Percentiles rank a stretch among this genome's conserved stretches.
Evolutionary conservation across 768 basidiomycete species (phyloP).

Genomic region (Macrocybe gigantea): DNA sequence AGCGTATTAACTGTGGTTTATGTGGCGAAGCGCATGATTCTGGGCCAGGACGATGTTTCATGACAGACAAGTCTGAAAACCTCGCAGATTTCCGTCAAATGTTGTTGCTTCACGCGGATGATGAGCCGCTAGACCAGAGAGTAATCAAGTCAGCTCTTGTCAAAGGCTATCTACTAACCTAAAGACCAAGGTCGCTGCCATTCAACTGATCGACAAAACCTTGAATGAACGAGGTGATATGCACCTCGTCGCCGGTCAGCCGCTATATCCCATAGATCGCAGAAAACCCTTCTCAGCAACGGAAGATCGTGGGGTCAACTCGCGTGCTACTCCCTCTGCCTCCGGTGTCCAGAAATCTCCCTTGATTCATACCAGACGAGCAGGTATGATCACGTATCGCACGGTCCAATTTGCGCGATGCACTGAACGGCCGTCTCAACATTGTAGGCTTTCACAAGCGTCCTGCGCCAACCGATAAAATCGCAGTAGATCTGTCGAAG

Average conservation of each 20-base stretch:
- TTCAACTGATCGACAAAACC: constrained; percentile 64
- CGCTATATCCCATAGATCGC: constrained; percentile 45
- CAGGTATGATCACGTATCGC: too few species aligned
- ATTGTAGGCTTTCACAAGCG: too few species aligned
- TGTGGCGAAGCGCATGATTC: constrained; percentile 51
- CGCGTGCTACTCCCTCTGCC: too few species aligned
- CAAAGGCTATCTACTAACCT: not conserved
- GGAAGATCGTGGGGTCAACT: too few species aligned
- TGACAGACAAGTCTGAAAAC: constrained; percentile 62
- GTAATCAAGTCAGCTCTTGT: constrained; percentile 29
- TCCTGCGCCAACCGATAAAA: too few species aligned
- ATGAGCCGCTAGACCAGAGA: constrained; percentile 61
- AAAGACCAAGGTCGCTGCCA: constrained; percentile 42
- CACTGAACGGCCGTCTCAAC: too few species aligned
- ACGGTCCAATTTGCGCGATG: too few species aligned
- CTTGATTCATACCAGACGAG: too few species aligned
- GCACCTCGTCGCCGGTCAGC: constrained; percentile 56
- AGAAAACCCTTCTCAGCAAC: not conserved
- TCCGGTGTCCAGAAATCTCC: too few species aligned
- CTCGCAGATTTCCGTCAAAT: constrained; percentile 66
- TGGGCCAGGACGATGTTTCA: constrained; percentile 43
- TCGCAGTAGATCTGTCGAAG: too few species aligned
- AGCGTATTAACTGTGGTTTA: constrained; percentile 44
- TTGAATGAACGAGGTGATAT: constrained; percentile 51
- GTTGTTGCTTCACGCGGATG: constrained; percentile 54